Conservation (phyloP, 1,284 basidiomycete species). For the Sporisorium exsertum region DNA sequence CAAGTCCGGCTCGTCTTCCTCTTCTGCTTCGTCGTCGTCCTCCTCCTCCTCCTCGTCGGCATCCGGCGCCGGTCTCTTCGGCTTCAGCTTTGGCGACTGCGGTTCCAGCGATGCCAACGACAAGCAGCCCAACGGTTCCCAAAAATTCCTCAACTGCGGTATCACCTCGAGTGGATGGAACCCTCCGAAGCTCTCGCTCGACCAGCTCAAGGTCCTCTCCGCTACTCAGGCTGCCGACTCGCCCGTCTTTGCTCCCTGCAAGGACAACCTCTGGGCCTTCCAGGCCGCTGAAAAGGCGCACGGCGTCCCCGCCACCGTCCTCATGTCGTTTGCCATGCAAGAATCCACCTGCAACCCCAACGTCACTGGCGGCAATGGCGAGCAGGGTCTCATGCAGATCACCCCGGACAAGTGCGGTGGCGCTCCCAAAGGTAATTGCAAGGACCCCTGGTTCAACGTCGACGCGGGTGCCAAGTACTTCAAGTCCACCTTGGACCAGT, state of each 20-base stretch:
- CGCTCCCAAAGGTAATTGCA: slow-evolving; percentile 52
- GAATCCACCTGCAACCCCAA: slow-evolving; percentile 59
- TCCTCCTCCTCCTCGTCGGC: slow-evolving; percentile 25
- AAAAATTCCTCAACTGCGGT: slow-evolving; percentile 61
- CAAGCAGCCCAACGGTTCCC: slow-evolving; percentile 53
- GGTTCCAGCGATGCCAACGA: slow-evolving; percentile 40
- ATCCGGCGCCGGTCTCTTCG: slow-evolving; percentile 39
- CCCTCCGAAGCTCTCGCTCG: slow-evolving; percentile 47
- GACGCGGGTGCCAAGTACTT: slow-evolving; percentile 59
- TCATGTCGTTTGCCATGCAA: slow-evolving; percentile 63
- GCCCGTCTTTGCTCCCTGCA: slow-evolving; percentile 53
- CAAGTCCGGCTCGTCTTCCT: slow-evolving; percentile 19
- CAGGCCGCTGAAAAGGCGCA: slow-evolving; percentile 41
- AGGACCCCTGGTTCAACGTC: slow-evolving; percentile 54
- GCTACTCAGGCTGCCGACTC: slow-evolving; percentile 35
- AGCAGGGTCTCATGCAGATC: slow-evolving; percentile 64
- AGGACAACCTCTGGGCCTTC: slow-evolving; percentile 48
- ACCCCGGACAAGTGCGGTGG: slow-evolving; percentile 60
- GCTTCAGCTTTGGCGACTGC: slow-evolving; percentile 29
- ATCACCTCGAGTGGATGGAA: slow-evolving; percentile 50
- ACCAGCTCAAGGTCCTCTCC: slow-evolving; percentile 51
- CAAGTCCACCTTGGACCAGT: slow-evolving; percentile 37
- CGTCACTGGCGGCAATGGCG: slow-evolving; percentile 55
- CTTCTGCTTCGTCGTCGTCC: slow-evolving; percentile 10
- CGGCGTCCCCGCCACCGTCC: slow-evolving; percentile 50